Percentiles rank a stretch among this genome's conserved stretches.
These are phyloP conservation scores for Bombardia bombarda DNA, from an alignment of 495 filamentous ascomycete genomes.

Conservation along the genomic window DNA sequence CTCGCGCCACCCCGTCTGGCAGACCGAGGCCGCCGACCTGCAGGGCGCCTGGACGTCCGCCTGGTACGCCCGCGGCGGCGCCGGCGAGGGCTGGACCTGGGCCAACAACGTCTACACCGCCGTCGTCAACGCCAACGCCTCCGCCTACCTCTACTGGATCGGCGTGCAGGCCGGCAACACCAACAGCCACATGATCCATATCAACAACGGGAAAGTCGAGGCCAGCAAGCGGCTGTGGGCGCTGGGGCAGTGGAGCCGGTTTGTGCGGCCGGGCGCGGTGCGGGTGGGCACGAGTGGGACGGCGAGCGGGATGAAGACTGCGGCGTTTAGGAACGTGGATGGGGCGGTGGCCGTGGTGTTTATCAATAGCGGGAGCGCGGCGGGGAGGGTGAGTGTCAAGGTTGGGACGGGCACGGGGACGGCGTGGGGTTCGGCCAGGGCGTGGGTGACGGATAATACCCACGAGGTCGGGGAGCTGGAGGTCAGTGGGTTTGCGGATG, in stretches of 20 bases:
- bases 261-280: conserved; percentile 38
- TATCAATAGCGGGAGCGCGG: conserved; percentile 30
- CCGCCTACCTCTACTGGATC: conserved; percentile 47
- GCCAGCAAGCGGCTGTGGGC: conserved; percentile 41
- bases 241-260: conserved; percentile 35
- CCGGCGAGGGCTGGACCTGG: conserved; percentile 43
- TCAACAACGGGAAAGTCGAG: conserved; percentile 23
- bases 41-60: conserved; percentile 33
- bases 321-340: conserved; percentile 41
- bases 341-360: conserved; percentile 34
- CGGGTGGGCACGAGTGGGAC: conserved; percentile 28
- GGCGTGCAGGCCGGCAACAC: conserved; percentile 34
- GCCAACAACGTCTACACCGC: conserved; percentile 42
- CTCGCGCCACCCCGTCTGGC: conserved; percentile 35
- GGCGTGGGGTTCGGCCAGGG: conserved; percentile 13
- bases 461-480: no score
- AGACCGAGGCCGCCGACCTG: conserved; percentile 46
- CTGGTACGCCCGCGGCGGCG: conserved; percentile 36
- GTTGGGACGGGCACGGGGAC: conserved; percentile 13
- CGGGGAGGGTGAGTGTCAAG: conserved; percentile 12
- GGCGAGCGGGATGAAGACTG: conserved; percentile 22
- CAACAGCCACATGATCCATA: conserved; percentile 33
- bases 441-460: conserved; percentile 26
- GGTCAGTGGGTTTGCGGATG: background rate
- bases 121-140: conserved; percentile 33